Percentiles rank a stretch among this genome's conserved stretches.
Conservation (phyloP, 768 basidiomycete genomes). For the Termitomyces sp. region DNA sequence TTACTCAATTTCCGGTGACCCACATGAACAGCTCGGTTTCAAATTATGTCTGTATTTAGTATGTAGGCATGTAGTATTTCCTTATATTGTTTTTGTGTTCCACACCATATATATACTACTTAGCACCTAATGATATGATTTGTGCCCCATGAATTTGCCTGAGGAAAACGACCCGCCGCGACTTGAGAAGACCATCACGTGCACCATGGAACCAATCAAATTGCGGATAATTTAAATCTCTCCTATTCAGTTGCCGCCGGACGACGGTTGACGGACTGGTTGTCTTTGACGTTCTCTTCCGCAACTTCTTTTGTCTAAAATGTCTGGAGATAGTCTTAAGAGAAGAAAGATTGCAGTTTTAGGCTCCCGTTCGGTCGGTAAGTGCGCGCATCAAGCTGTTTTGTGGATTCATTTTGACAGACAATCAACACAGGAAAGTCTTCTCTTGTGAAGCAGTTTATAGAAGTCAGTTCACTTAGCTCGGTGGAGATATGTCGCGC, state of each 20-base stretch:
- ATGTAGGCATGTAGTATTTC: conserved; percentile 1
- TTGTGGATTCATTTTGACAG: not conserved
- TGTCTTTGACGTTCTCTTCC: conserved; percentile 8
- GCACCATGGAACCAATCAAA: conserved; percentile 10
- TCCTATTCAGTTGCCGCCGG: conserved; percentile 7
- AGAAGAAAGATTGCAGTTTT: conserved; percentile 89
- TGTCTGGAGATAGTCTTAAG: conserved; percentile 41
- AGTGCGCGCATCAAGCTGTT: conserved; percentile 21
- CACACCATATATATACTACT: not conserved
- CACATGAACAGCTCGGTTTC: not conserved
- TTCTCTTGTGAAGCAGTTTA: conserved; percentile 90
- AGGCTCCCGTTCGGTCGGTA: conserved; percentile 88
- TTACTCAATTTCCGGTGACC: not conserved
- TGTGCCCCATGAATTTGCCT: not conserved
- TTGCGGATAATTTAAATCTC: not conserved
- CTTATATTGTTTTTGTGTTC: conserved; percentile 1
- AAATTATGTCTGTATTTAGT: conserved; percentile 8
- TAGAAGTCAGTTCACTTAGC: conserved; percentile 44
- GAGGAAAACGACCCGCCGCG: not conserved
- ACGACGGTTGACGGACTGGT: not conserved
- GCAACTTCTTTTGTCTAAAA: conserved; percentile 10
- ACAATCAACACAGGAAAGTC: conserved; percentile 70
- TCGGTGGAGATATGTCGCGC: not conserved
- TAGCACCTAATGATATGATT: not conserved
- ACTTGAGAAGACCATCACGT: conserved; percentile 3